These are phyloP conservation scores for Cladosporium sp. DNA, from an alignment of 2,329 filamentous ascomycete species.

Conservation along the genomic window DNA sequence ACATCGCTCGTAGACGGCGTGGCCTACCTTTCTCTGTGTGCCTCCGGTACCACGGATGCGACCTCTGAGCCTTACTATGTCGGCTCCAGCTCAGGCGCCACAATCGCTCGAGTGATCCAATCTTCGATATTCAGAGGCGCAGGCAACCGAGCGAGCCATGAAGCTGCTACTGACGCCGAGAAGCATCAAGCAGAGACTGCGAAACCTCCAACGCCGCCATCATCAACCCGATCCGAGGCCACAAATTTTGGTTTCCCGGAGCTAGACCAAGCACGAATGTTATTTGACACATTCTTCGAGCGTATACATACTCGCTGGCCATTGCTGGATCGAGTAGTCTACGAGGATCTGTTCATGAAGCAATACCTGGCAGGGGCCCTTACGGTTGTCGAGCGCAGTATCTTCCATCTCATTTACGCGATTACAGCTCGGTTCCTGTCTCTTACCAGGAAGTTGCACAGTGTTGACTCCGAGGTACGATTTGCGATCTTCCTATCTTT, in stretches of 20 bases:
- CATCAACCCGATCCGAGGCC: neutral
- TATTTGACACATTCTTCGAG: conserved; percentile 18
- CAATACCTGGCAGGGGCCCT: neutral
- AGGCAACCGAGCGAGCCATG: neutral
- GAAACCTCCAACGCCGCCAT: neutral
- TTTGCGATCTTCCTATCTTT: neutral
- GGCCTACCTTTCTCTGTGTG: conserved; percentile 15
- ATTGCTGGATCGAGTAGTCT: conserved; percentile 13
- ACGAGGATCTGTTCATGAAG: conserved; percentile 14
- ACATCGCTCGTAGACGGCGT: conserved; percentile 15
- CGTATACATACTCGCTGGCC: conserved; percentile 19
- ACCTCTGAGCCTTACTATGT: conserved; percentile 17
- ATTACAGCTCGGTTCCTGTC: conserved; percentile 34
- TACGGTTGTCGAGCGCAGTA: conserved; percentile 11
- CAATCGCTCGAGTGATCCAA: conserved; percentile 16
- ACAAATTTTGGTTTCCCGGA: neutral
- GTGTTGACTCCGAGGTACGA: conserved; percentile 14
- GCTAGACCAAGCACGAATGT: conserved; percentile 7
- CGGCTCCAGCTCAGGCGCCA: conserved; percentile 14
- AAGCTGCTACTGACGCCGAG: neutral
- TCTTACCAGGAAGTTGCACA: conserved; percentile 7
- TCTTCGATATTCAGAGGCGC: conserved; percentile 14
- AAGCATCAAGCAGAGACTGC: neutral
- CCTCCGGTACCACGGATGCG: conserved; percentile 15
- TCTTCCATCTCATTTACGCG: conserved; percentile 36